Base-by-base conservation (phyloP, 148 eudicot species). In the Vaccinium myrtillus region DNA sequence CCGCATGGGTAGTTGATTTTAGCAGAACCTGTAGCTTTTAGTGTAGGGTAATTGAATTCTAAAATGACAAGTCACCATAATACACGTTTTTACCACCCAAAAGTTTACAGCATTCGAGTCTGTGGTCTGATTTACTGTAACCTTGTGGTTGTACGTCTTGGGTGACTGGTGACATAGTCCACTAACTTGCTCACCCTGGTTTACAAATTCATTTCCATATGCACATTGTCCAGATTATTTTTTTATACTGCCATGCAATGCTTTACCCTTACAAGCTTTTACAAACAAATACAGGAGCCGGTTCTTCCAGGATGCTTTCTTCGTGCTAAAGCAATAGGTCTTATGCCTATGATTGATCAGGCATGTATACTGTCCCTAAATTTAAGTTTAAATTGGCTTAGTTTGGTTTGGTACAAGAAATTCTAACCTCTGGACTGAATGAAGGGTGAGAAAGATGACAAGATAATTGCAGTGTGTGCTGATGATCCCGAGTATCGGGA, bases 321-420 rank as follows among this genome's bases (percentile, higher is more conserved):
- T 88, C 91, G 98, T 21, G 98, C 95, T 30, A 91, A 91, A 85
- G 98, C 98, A 65, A 94, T 94, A 49, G 98, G 98, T 83, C 86
- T 94, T 75, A 94, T 94, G 95, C 95, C 98, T 73, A 94, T 94
- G 98, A 94, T 94, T 86, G 95, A 94, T 86, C 94, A 92, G 95
- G 95, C 92, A 80, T 18, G 19, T 79, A 61, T 78, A 7, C 71
- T n/a, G 74, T 69, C 43, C 74, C 74, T 30, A 69, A 30, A 13
- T 69, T 27, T 69, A 4, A 30, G 16, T 27, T 12, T 69, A 27
- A 1, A 69, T 69, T 27, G 74, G 43, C 74, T 30, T 16, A 27
- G 74, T 27, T 23, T 11, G 5, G 13, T 23, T 69, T 30, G 39
- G 74, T 30, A 8, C 13, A 58, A 8, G 39, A 11, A 39, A 27